Percentiles rank a stretch among this genome's conserved stretches.
Evolutionary conservation across 495 filamentous ascomycete genomes (phyloP).

Genomic region (Apodospora peruviana): DNA sequence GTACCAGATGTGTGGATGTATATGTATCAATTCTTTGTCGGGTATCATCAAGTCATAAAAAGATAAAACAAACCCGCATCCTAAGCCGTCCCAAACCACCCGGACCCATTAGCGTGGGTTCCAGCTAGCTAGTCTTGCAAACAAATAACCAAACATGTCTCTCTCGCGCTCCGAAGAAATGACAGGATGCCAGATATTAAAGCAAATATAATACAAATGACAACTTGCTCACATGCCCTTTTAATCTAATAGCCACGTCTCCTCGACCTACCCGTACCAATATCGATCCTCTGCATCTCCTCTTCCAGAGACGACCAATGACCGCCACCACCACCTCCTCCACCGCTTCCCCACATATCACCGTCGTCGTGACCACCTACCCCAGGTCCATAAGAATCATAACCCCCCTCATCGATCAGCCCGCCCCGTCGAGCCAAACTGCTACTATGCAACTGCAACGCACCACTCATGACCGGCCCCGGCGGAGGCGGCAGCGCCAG

Average conservation of each 20-base stretch:
- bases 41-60: no score
- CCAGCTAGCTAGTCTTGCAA: no score
- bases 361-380: slow-evolving; percentile 19
- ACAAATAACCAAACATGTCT: no score
- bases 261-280: slow-evolving; percentile 52
- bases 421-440: slow-evolving; percentile 17
- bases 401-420: slow-evolving; percentile 11
- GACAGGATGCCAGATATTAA: no score
- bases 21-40: no score
- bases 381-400: slow-evolving; percentile 14
- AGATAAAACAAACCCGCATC: no score
- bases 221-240: no score
- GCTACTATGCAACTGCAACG: slow-evolving; percentile 29
- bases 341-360: slow-evolving; percentile 27
- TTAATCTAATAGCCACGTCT: slow-evolving; percentile 5
- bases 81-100: no score
- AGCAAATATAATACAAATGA: no score
- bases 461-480: slow-evolving; percentile 36
- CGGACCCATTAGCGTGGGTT: no score
- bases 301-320: slow-evolving; percentile 58
- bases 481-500: slow-evolving; percentile 29
- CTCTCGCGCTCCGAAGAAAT: no score
- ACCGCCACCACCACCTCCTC: slow-evolving; percentile 35
- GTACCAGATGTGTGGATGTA: no score
- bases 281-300: slow-evolving; percentile 78